Percentiles rank a stretch among this genome's conserved stretches.
Evolutionary conservation across 2,329 filamentous ascomycete species (phyloP).

Genomic region (Fusarium sp.): DNA sequence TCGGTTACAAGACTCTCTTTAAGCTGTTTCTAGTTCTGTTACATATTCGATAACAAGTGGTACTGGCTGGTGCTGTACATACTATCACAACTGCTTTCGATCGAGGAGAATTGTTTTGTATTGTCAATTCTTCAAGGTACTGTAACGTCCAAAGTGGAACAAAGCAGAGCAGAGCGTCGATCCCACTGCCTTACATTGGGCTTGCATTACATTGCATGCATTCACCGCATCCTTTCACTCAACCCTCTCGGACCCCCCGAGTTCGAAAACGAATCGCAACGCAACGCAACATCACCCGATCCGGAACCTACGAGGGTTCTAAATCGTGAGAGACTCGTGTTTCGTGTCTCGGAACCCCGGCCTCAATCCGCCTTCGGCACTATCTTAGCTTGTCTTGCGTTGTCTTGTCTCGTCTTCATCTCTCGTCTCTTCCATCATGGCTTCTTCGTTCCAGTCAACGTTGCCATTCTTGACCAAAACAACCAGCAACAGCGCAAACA

Average conservation of each 20-base stretch:
- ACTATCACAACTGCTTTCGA: slow-evolving; percentile 11
- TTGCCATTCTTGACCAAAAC: slow-evolving; percentile 57
- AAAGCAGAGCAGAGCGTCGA: slow-evolving; percentile 21
- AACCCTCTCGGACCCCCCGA: slow-evolving; percentile 31
- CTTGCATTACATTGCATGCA: slow-evolving; percentile 34
- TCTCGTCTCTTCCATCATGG: slow-evolving; percentile 31
- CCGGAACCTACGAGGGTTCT: slow-evolving; percentile 37
- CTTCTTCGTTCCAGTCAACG: slow-evolving; percentile 50
- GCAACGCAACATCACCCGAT: slow-evolving; percentile 34
- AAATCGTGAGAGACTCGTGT: slow-evolving; percentile 21
- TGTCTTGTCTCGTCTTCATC: slow-evolving; percentile 15
- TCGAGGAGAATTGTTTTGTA: slow-evolving; percentile 15
- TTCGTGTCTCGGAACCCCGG: slow-evolving; percentile 30
- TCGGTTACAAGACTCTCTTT: slow-evolving; percentile 46
- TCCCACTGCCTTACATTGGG: slow-evolving; percentile 30
- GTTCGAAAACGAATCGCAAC: slow-evolving; percentile 1
- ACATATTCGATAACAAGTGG: slow-evolving; percentile 1
- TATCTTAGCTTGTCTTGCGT: slow-evolving; percentile 10
- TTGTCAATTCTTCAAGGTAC: slow-evolving; percentile 3
- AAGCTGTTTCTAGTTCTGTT: slow-evolving; percentile 30
- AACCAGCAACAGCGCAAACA: slow-evolving; percentile 35
- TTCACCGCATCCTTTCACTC: slow-evolving; percentile 40
- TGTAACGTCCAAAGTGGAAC: slow-evolving; percentile 37
- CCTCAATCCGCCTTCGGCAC: slow-evolving; percentile 24
- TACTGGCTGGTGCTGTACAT: slow-evolving; percentile 6